Evolutionary conservation across 2,329 filamentous ascomycete genomes (phyloP).

Genomic region (Annulohypoxylon truncatum): DNA sequence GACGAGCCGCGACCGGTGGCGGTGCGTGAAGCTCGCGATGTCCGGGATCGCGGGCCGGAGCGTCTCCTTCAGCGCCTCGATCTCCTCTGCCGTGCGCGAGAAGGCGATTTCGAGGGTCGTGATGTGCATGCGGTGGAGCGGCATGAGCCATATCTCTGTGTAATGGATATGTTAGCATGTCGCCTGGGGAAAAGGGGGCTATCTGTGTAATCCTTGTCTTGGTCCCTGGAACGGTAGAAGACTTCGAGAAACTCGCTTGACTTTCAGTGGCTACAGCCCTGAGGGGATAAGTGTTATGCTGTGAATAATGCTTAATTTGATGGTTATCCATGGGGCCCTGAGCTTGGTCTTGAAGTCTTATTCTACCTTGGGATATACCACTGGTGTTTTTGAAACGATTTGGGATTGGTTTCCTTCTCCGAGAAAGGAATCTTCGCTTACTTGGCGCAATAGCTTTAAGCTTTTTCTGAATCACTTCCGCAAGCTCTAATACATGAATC

Average conservation of each 20-base stretch:
- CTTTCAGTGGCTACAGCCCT: no score
- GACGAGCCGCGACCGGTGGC: conserved; percentile 78
- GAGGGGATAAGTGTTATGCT: no score
- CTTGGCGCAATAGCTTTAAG: conserved; percentile 74
- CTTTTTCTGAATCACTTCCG: conserved; percentile 74
- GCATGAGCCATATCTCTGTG: conserved; percentile 87
- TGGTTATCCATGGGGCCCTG: no score
- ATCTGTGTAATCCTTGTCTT: background rate
- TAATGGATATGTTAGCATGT: background rate
- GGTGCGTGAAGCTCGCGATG: conserved; percentile 74
- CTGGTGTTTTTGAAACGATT: background rate
- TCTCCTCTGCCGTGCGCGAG: conserved; percentile 76
- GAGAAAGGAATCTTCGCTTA: conserved; percentile 58
- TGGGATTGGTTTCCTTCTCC: background rate
- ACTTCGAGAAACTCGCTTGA: no score
- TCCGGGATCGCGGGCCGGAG: conserved; percentile 67
- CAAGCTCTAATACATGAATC: conserved; percentile 73
- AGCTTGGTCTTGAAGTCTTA: background rate
- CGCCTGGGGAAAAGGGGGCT: background rate
- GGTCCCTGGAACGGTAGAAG: no score
- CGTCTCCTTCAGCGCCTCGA: conserved; percentile 68
- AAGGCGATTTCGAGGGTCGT: conserved; percentile 89
- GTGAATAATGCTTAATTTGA: no score
- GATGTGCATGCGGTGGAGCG: conserved; percentile 80
- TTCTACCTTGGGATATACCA: background rate